These are phyloP conservation scores for Colletotrichum endophyticum DNA, from an alignment of 2,329 filamentous ascomycete genomes.

Conservation along the genomic window DNA sequence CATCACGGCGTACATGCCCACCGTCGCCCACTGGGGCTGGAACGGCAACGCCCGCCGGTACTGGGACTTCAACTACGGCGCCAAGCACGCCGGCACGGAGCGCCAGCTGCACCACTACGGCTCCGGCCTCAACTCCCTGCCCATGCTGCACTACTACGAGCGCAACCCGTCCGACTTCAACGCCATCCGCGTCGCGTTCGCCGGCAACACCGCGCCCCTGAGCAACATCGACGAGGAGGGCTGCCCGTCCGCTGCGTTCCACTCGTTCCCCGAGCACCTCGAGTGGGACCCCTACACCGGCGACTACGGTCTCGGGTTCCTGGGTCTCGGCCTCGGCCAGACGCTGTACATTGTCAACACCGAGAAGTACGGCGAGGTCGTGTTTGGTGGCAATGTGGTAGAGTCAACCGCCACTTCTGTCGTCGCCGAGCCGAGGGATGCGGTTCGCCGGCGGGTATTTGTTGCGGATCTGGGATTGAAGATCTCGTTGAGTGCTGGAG, in stretches of 20 bases:
- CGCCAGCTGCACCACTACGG: slow-evolving; percentile 66
- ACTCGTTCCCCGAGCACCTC: slow-evolving; percentile 60
- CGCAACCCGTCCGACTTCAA: slow-evolving; percentile 50
- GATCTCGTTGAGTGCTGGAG: slow-evolving; percentile 43
- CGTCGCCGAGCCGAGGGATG: slow-evolving; percentile 47
- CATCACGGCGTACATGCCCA: slow-evolving; percentile 61
- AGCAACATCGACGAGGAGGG: slow-evolving; percentile 61
- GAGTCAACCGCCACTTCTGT: slow-evolving; percentile 22
- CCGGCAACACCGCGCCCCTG: slow-evolving; percentile 55
- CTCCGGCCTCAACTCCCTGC: slow-evolving; percentile 61
- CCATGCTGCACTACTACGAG: slow-evolving; percentile 57
- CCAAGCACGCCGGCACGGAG: slow-evolving; percentile 46
- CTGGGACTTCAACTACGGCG: slow-evolving; percentile 54
- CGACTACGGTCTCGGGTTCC: slow-evolving; percentile 61
- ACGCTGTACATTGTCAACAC: slow-evolving; percentile 55
- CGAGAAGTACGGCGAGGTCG: slow-evolving; percentile 47
- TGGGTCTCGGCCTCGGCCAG: slow-evolving; percentile 55
- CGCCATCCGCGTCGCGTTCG: slow-evolving; percentile 58
- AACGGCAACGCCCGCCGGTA: slow-evolving; percentile 66
- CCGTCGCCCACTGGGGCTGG: slow-evolving; percentile 66
- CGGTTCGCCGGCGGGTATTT: slow-evolving; percentile 52
- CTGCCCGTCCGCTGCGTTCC: slow-evolving; percentile 60
- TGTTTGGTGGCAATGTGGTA: slow-evolving; percentile 51
- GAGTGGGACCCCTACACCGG: slow-evolving; percentile 62
- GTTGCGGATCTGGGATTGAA: slow-evolving; percentile 49